phyloP scores from a whole-genome alignment of 805 yeast species.

The Ogataea philodendri region DNA sequence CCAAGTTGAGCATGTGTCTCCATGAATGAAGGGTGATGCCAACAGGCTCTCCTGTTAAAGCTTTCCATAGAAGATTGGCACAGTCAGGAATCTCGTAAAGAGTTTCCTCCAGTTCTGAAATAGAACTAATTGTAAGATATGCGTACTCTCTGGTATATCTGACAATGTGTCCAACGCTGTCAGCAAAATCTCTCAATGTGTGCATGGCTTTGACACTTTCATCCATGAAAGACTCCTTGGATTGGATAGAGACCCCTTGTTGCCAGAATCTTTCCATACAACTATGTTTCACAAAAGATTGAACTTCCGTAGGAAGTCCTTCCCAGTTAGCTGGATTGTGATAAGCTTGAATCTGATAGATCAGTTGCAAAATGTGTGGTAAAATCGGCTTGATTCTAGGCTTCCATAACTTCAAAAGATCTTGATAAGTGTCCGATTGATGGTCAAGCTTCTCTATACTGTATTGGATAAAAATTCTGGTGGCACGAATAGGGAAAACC shows the following conservation, averaged over 20 bases:
- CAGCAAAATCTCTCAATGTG: constrained; percentile 94
- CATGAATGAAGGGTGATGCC: constrained; percentile 95
- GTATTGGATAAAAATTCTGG: constrained; percentile 91
- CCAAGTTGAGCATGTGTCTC: constrained; percentile 93
- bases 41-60: constrained; percentile 78
- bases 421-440: constrained; percentile 68
- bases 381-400: constrained; percentile 90
- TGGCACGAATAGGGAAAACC: constrained; percentile 92
- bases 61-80: constrained; percentile 74
- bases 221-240: constrained; percentile 90
- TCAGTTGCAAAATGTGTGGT: constrained; percentile 83
- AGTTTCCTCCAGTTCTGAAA: constrained; percentile 85
- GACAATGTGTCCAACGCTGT: constrained; percentile 92
- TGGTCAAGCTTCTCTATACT: constrained; percentile 89
- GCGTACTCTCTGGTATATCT: constrained; percentile 97
- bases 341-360: constrained; percentile 90
- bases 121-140: constrained; percentile 82
- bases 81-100: constrained; percentile 82
- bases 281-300: constrained; percentile 84
- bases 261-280: constrained; percentile 97
- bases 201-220: constrained; percentile 93
- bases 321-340: constrained; percentile 93
- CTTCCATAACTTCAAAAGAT: constrained; percentile 77
- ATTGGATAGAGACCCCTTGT: constrained; percentile 92
- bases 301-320: constrained; percentile 83